Percentiles rank a stretch among this genome's conserved stretches.
Evolutionary conservation across 176 grass and related monocot genomes (phyloP).

Genomic region (Rhynchospora pubera): DNA sequence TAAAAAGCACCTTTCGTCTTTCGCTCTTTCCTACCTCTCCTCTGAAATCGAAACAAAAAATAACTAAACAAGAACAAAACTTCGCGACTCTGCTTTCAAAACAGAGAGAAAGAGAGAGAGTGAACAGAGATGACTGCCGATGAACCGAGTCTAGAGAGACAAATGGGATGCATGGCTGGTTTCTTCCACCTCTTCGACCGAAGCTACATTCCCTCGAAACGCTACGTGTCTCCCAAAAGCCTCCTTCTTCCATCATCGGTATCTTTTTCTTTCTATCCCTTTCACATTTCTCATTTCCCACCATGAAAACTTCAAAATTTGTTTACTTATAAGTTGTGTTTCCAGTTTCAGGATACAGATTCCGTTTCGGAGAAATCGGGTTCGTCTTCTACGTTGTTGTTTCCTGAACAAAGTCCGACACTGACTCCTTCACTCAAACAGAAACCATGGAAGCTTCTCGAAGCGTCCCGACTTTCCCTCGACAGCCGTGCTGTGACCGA

Average conservation of each 20-base stretch:
- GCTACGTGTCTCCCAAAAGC: constrained; percentile 10
- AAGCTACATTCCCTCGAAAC: constrained; percentile 17
- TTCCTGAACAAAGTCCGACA: background rate
- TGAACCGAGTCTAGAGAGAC: constrained; percentile 2
- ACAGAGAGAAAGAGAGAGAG: background rate
- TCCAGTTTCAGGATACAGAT: constrained; percentile 17
- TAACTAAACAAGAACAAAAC: background rate
- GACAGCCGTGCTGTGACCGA: constrained; percentile 25
- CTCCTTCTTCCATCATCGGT: background rate
- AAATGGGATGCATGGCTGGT: constrained; percentile 34
- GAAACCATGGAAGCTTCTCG: constrained; percentile 24
- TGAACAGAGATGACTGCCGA: background rate
- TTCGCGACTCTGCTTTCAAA: background rate
- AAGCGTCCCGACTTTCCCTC: constrained; percentile 25
- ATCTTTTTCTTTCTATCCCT: background rate
- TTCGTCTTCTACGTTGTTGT: background rate
- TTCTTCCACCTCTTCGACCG: constrained; percentile 35
- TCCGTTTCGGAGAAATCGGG: constrained; percentile 29
- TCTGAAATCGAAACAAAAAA: background rate
- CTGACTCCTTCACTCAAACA: background rate
- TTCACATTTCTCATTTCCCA: background rate
- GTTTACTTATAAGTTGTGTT: background rate
- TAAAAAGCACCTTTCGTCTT: background rate
- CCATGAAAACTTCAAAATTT: background rate
- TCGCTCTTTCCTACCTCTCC: background rate